Base-by-base conservation (phyloP, 2,329 filamentous ascomycete species). In the Penicillium digitatum region DNA sequence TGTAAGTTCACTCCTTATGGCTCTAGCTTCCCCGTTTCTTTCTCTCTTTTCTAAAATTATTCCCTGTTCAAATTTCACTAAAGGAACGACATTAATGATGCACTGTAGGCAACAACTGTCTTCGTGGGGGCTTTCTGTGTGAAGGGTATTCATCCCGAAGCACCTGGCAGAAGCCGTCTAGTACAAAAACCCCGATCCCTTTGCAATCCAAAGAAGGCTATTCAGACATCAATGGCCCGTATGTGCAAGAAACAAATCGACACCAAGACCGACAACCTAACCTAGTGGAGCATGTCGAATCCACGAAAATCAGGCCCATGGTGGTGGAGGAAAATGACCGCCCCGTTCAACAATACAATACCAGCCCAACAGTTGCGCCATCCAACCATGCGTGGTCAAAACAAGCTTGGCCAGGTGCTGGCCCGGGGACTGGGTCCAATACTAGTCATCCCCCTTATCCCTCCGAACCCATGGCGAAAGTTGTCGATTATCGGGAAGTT, bases 111-210 rank as follows among this genome's bases (percentile, higher is more conserved):
- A 88, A 87, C 70, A 97, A 99, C 68, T 99, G 94, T 75, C 81
- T 88, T 53, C 88, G 90, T 58, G 93, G 94, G 42, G 90, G 89
- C 16, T 97, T 97, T 71, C 79, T 89, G 32, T 99, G 94, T 72
- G 88, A 90, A 64, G 94, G 94, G 48, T 99, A 99, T 74, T 88
- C 88, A 52, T 86, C 88, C 63, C 84, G 90, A 65, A 85, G 86
- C 39, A 81, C 84, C 48, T 94, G 89, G 86, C 84, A 87, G 60
- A 95, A 93, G 74, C 85, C 87, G 31, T 86, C 88, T 57, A 85
- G 76, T 67, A 85, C 88, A 63, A 83, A 86, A 63, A 76, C 80
- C 48, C 83, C 86, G 47, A 82, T 92, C 62, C 89, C 87, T 56
- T 81, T 95, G 47, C 89, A 95, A 74, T 92, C 90, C 20, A 95